Evolutionary conservation across 2,329 filamentous ascomycete species (phyloP), one percentile per base, ranked within the genome.

Genomic region (Pseudogymnoascus destructans): DNA sequence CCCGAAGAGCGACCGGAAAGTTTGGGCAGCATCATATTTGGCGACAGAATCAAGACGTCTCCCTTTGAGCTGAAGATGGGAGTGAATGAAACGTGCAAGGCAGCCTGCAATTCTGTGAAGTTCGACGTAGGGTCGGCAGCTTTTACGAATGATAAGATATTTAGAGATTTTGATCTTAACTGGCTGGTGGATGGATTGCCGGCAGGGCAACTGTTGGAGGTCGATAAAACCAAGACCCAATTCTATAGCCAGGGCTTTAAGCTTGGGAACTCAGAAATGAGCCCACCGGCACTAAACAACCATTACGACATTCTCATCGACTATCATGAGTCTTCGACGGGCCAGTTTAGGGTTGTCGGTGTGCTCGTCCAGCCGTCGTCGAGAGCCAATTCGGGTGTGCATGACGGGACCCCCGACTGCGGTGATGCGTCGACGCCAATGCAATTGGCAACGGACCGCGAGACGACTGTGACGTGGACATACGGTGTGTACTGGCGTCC

Each of bases 31-130:
- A 98, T 98, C 69, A 74, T 98, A 57, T 98, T 98, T 66, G 93
- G 93, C 64, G 93, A 98, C 73, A 83, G 93, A 59, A 98, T 98
- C 74, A 89, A 89, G 74, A 95, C 89, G n/a, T 97, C 92, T 33
- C 89, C 92, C 0, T 95, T 95, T 68, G 83, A 95, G 68, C 76
- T 97, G 61, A 80, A 82, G 64, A 96, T 98, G 91, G 82, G 74
- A 58, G 75, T 82, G 62, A 93, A 98, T 70, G 87, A 96, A 72
- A 85, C 84, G 0, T 98, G 93, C 76, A 93, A 92, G 71, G 72
- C 79, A 13, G 77, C 95, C 2, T 98, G 93, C 72, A 74, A 77
- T 25, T 77, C 79, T 40, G 78, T 79, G 38, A 86, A 84, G 19
- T 85, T 84, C 68, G 78, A 86, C 46, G 74, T 80, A 27, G 76